These are phyloP conservation scores for Silene latifolia DNA, from an alignment of 148 eudicot genomes.

Conservation along the genomic window DNA sequence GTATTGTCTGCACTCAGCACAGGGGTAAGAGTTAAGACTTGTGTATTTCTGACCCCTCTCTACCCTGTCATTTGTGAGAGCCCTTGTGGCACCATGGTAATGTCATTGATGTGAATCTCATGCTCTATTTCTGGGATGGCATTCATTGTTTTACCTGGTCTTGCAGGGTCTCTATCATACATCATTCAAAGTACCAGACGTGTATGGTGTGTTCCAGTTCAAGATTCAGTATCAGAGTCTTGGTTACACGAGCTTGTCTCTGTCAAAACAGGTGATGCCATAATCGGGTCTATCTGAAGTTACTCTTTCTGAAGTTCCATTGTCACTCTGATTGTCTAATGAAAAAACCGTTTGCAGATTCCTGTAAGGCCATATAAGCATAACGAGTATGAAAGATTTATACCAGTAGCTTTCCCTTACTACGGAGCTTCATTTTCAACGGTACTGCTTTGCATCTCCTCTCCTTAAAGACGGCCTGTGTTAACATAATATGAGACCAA, in stretches of 20 bases:
- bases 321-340: not conserved
- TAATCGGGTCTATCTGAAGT: not conserved
- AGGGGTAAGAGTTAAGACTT: too few relatives aligned
- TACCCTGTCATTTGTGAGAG: not conserved
- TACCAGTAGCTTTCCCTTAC: slow-evolving; percentile 35
- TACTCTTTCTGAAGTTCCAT: not conserved
- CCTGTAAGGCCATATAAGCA: slow-evolving; percentile 33
- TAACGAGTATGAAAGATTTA: slow-evolving; percentile 32
- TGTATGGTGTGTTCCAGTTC: slow-evolving; percentile 34
- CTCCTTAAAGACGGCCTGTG: not conserved
- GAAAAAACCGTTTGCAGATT: slow-evolving; percentile 17
- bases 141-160: slow-evolving; percentile 5
- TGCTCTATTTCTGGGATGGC: not conserved
- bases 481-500: not conserved
- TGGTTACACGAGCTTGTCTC: slow-evolving; percentile 33
- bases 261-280: slow-evolving; percentile 25
- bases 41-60: too few relatives aligned
- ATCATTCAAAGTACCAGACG: slow-evolving; percentile 32
- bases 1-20: too few relatives aligned
- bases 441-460: slow-evolving; percentile 14
- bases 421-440: slow-evolving; percentile 34
- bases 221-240: slow-evolving; percentile 33
- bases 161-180: slow-evolving; percentile 29
- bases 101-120: not conserved
- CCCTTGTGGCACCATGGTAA: not conserved